Evolutionary conservation across 257 asterid genomes (phyloP), one percentile per base, ranked within the genome.

Genomic region (Cynanchum wilfordii): DNA sequence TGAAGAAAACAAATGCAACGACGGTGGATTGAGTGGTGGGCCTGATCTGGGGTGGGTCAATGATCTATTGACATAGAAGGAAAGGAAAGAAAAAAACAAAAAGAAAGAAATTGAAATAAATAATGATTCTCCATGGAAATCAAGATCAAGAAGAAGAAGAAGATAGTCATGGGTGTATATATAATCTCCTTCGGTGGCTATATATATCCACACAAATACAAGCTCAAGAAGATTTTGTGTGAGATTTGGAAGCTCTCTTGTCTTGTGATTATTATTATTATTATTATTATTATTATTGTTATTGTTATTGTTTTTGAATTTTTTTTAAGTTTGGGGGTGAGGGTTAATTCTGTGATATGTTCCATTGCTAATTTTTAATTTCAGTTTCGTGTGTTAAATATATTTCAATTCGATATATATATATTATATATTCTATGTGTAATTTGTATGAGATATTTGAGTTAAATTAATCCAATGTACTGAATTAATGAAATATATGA

Each of bases 31-130:
- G 75, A 33, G 6, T 33, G 83, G 79, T 65, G 98, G 93, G 65
- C 97, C 97, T 2, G 97, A 93, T 87, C 85, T 93, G 11, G 96
- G 88, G 10, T 93, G 98, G 98, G 97, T 93, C 54, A 93, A 93
- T 79, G 98, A 91, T 86, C 87, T 93, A n/a, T 83, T 93, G 42
- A 93, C 97, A 68, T 93, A 42, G 47, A 42, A 42, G 38, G 38
- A 33, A 3, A 3, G 38, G 38, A 33, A 33, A n/a, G n/a, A 33
- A 33, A 30, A 2, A 2, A 2, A 2, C 1, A 30, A 30, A 30
- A 1, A 30, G 2, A 30, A 1, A 30, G 2, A 30, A 30, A 30
- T 30, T 30, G 33, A 30, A 33, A 33, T 33, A 33, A 7, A 42
- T 42, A 42, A 42, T 42, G 11, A 15, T 47, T 47, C 52, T 12